Base-by-base conservation (phyloP, 495 filamentous ascomycete species). In the Aspergillus carlsbadensis region DNA sequence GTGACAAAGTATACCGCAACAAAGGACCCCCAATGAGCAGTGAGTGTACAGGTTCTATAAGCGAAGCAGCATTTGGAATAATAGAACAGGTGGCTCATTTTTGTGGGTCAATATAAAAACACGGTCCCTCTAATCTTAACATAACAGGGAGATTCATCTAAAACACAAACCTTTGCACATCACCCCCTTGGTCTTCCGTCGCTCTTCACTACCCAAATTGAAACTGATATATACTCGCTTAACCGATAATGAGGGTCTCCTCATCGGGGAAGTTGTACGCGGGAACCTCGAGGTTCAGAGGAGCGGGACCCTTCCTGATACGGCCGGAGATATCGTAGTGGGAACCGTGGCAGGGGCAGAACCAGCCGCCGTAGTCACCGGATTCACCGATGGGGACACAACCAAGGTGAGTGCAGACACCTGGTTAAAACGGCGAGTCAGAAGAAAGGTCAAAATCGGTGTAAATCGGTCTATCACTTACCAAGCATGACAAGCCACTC, bases 401-500 rank as follows among this genome's bases (percentile, higher is more conserved):
- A 73, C 94, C 94, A 66, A 99, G 80, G 75, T 99, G 94, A 66
- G 94, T 99, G 87, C 94, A 99, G 73, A 99, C 92, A 73, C 91
- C 90, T 93, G 58, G 17, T 40, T 14, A 22, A n/a, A 48, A 59
- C 59, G 65, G 61, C 17, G 8, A 20, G 41, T 36, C 52, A 47
- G 41, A 52, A 18, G 10, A n/a, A n/a, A 14, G 33, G 45, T 6
- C 5, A 24, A 17, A 72, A 10, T 22, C 3, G 13, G 36, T 6
- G n/a, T 5, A 8, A 13, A 8, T 29, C 17, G 40, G 13, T 14
- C 4, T 49, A 52, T 47, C 36, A 65, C 83, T 64, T 87, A 87
- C 92, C 93, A 75, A 99, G 71, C 95, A 99, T 99, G 79, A 99
- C 83, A 54, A 99, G 84, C 95, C 95, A 99, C 74, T 99, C 94